These are phyloP conservation scores for Penicillium maclennaniae DNA, from an alignment of 495 filamentous ascomycete genomes.

Conservation along the genomic window DNA sequence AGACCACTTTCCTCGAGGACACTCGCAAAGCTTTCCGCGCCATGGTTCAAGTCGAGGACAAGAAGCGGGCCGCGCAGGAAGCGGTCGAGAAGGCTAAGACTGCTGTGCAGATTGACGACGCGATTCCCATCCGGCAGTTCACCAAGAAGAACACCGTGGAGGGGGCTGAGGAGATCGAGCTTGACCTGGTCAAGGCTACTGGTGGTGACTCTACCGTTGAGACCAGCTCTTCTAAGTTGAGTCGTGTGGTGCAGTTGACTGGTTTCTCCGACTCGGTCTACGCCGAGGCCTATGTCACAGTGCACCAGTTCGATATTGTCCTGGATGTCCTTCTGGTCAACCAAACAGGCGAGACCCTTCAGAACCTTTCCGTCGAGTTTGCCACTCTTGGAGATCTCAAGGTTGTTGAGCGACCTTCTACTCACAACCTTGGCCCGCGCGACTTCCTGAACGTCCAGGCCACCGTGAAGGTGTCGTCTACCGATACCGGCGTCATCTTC, in stretches of 20 bases:
- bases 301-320: conserved; percentile 98
- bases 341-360: conserved; percentile 93
- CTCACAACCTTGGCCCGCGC: conserved; percentile 89
- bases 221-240: conserved; percentile 88
- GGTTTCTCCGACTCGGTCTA: conserved; percentile 99
- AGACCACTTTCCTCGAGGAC: conserved; percentile 91
- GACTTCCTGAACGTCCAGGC: conserved; percentile 98
- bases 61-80: conserved; percentile 89
- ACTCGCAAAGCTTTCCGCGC: conserved; percentile 93
- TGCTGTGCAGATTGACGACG: conserved; percentile 93
- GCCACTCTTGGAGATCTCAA: conserved; percentile 97
- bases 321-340: conserved; percentile 97
- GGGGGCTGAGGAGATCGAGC: conserved; percentile 77
- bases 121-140: conserved; percentile 86
- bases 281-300: conserved; percentile 96
- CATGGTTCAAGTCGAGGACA: conserved; percentile 98
- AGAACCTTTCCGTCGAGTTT: conserved; percentile 97
- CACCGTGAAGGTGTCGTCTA: conserved; percentile 98
- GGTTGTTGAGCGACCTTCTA: conserved; percentile 93
- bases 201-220: conserved; percentile 83
- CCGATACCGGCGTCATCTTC: conserved; percentile 98
- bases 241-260: conserved; percentile 92
- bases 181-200: conserved; percentile 90
- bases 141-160: conserved; percentile 87
- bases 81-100: conserved; percentile 89